Evolutionary conservation across 306 rosid genomes (phyloP).

Genomic region (Ziziphus jujuba): DNA sequence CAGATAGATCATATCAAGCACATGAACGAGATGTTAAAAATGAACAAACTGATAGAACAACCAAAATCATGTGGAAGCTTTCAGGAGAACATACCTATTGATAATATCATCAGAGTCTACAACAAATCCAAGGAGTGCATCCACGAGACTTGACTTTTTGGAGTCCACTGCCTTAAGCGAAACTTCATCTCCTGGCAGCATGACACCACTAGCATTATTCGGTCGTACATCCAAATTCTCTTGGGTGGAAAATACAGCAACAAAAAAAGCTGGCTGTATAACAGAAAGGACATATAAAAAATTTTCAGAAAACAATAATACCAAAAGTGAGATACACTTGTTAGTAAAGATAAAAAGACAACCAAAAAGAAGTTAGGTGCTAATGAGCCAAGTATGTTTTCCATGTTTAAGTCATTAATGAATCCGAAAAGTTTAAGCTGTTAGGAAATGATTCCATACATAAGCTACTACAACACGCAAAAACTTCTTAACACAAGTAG

Average conservation of each 20-base stretch:
- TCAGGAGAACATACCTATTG: conserved; percentile 45
- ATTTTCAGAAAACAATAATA: neutral
- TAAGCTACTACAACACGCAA: no score
- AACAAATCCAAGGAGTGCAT: conserved; percentile 53
- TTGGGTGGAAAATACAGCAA: conserved; percentile 53
- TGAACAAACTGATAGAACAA: conserved; percentile 1
- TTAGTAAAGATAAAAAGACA: neutral
- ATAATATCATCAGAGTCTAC: conserved; percentile 48
- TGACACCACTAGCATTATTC: conserved; percentile 38
- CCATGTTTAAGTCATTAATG: no score
- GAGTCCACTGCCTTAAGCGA: conserved; percentile 34
- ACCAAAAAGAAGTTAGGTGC: no score
- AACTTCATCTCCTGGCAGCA: conserved; percentile 47
- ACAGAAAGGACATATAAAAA: conserved; percentile 16
- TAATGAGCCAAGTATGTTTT: no score
- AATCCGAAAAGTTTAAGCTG: no score
- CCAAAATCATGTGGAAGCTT: conserved; percentile 5
- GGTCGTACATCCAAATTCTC: conserved; percentile 39
- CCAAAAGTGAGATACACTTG: neutral
- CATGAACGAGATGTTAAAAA: neutral
- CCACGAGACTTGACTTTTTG: conserved; percentile 46
- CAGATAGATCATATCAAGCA: conserved; percentile 12
- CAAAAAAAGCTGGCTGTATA: conserved; percentile 86
- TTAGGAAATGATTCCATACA: no score
- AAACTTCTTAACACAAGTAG: no score